Conservation (phyloP, 1,139 yeast genomes). For the Taiozyma sp. region DNA sequence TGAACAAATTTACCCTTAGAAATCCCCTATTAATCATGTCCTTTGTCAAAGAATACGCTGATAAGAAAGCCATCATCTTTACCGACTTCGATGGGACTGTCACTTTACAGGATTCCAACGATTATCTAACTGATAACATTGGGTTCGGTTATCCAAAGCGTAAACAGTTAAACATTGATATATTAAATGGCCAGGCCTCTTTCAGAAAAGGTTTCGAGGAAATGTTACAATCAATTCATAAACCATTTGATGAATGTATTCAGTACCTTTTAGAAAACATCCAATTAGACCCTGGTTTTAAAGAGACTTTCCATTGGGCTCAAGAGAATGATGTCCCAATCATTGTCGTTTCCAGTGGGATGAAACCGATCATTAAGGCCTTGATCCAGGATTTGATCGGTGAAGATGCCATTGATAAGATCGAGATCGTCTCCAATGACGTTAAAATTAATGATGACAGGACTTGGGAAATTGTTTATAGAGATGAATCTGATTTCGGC, state of each 20-base stretch:
- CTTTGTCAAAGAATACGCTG: conserved; percentile 19
- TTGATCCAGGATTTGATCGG: conserved; percentile 74
- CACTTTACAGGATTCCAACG: conserved; percentile 89
- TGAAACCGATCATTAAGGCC: conserved; percentile 86
- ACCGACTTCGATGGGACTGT: conserved; percentile 99
- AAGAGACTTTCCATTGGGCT: conserved; percentile 78
- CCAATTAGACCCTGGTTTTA: conserved; percentile 87
- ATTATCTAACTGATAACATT: conserved; percentile 77
- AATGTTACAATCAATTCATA: conserved; percentile 76
- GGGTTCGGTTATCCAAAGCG: conserved; percentile 82
- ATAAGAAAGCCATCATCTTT: conserved; percentile 69
- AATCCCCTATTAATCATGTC: conserved; percentile 11
- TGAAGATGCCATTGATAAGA: conserved; percentile 62
- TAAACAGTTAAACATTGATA: conserved; percentile 61
- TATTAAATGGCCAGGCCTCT: conserved; percentile 60
- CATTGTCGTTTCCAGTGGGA: conserved; percentile 82
- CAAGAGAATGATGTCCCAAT: conserved; percentile 65
- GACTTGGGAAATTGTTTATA: conserved; percentile 80
- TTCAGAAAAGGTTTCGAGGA: conserved; percentile 81
- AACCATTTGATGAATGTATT: conserved; percentile 81
- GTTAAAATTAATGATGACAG: conserved; percentile 54
- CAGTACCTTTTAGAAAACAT: conserved; percentile 57
- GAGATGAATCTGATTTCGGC: conserved; percentile 85
- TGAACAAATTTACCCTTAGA: too few relatives aligned
- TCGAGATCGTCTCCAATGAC: conserved; percentile 80